Percentiles rank a stretch among this genome's conserved stretches.
Evolutionary conservation across 164 flowering plant species (phyloP).

Genomic region (Aristolochia contorta): DNA sequence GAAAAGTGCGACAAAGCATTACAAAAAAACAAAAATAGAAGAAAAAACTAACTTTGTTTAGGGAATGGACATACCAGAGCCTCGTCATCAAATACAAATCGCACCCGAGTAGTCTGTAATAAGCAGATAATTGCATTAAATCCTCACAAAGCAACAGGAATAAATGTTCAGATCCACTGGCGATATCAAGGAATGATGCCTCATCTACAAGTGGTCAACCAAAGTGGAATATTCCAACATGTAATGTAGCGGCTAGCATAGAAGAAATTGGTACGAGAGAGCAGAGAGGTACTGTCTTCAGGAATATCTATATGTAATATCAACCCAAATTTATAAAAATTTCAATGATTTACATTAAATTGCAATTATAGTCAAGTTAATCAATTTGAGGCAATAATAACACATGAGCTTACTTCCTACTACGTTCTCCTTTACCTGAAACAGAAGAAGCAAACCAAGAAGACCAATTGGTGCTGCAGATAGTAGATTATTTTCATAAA

Average conservation of each 20-base stretch:
- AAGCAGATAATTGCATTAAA: constrained; percentile 10
- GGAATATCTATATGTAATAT: not conserved
- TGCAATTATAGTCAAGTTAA: not conserved
- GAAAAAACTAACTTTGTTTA: not conserved
- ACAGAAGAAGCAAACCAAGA: constrained; percentile 66
- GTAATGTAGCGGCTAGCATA: no score
- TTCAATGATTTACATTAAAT: not conserved
- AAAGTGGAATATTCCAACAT: no score
- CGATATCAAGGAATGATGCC: not conserved
- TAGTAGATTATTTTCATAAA: constrained; percentile 59
- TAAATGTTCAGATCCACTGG: not conserved
- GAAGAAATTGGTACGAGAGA: no score
- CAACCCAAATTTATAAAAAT: not conserved
- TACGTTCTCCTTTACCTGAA: constrained; percentile 47
- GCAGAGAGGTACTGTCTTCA: no score
- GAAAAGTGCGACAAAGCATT: not conserved
- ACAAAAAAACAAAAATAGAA: not conserved
- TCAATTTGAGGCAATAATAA: not conserved
- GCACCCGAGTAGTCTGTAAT: constrained; percentile 78
- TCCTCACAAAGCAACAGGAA: not conserved
- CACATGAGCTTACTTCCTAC: not conserved
- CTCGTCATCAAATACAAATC: constrained; percentile 79
- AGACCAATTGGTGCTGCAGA: constrained; percentile 82
- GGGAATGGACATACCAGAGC: constrained; percentile 62
- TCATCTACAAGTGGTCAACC: no score